Base-by-base conservation (phyloP, 129 eudicot species). In the Helianthus annuus region DNA sequence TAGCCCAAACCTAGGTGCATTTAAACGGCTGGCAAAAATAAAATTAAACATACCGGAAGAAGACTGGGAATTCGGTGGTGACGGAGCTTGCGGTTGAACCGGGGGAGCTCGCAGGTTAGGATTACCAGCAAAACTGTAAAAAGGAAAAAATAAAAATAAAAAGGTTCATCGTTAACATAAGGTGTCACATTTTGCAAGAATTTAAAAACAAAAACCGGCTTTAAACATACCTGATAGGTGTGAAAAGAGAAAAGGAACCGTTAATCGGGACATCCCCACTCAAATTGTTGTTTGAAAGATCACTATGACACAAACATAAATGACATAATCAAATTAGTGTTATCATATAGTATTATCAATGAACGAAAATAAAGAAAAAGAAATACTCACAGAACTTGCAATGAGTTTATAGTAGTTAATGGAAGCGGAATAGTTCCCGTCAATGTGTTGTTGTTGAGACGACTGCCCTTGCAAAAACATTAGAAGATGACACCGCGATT, bases 381-480 rank as follows among this genome's bases (percentile, higher is more conserved):
- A 75, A 49, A 67, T 74, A 81, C 98, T 85, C 79, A 92, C 98
- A 92, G 95, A 64, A 92, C 98, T 87, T 92, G 98, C 66, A 92
- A 86, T 74, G 98, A 62, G n/a, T 2, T 8, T 48, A 92, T 76
- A 16, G 87, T 85, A 15, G 96, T 92, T 74, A 92, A 89, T 5
- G 85, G 74, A 38, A 17, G 10, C 17, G 97, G 97, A 77, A 91
- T 91, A 58, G 76, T 70, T 68, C 91, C 97, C 5, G 83, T 82
- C 84, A 91, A 85, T 48, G 76, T 84, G 87, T 91, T 91, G 76
- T 91, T 91, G 83, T 91, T 91, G 69, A 91, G 97, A 85, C 97
- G 86, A 75, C 97, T 92, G 80, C 68, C 71, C 81, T 81, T 62
- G 83, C 83, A 85, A 52, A 74, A 74, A 81, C 63, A 58, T 27